Evolutionary conservation across 495 filamentous ascomycete species (phyloP), one percentile per base, ranked within the genome.

Genomic region (Penicillium bovifimosum): DNA sequence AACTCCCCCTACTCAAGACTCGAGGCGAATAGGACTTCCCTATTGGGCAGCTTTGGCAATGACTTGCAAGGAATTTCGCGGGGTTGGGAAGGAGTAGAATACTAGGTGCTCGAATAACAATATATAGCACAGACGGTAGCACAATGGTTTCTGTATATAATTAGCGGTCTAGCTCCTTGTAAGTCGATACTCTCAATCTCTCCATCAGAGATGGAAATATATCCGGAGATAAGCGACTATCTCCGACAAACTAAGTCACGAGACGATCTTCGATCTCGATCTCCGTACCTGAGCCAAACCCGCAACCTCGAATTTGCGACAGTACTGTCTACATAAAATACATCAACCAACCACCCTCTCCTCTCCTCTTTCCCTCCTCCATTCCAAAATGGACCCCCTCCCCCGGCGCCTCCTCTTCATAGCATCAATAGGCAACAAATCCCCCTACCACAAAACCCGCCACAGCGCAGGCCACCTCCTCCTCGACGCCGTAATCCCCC

Each of bases 401-500:
- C 66, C 65, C 9, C 60, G 56, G 31, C 70, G 75, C 54, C 71
- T 74, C 39, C 67, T 86, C 52, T 79, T 88, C 62, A 77, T 91
- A 54, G 85, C 82, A 70, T 87, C 86, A 27, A 79, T 91, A 52
- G 87, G 87, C 50, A 91, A 91, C 59, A 83, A 70, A 33, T 63
- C 74, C 13, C 71, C 76, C 27, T 87, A 89, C 67, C 74, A 72
- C 47, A 71, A 79, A 43, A 91, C 86, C n/a, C 84, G 86, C 10
- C 90, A 96, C 70, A 87, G 81, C 50, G 85, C 88, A 31, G 90
- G 89, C 46, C 87, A 95, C 71, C 70, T 79, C 44, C 79, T 88
- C 16, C 80, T 92, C 57, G 65, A 75, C 27, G 72, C 78, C 7
- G 56, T 88, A 6, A 69, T 64, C 16, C 71, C 63, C 10, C 56